These are phyloP conservation scores for Rickenella mellea DNA, from an alignment of 768 basidiomycete species.

Conservation along the genomic window DNA sequence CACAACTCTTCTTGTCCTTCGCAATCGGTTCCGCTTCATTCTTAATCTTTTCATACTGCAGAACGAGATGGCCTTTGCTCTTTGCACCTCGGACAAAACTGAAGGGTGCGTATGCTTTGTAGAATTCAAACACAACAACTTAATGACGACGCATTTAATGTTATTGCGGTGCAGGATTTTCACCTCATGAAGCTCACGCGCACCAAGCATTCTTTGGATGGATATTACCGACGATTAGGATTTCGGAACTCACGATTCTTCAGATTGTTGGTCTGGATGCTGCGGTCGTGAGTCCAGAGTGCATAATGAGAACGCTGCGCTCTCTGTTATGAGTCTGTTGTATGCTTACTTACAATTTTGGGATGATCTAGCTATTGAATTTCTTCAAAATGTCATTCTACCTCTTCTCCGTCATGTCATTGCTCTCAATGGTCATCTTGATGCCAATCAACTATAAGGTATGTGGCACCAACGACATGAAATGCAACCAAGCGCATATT, in stretches of 20 bases:
- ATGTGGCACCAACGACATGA: constrained; percentile 14
- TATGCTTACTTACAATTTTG: too few species aligned
- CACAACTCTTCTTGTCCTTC: constrained; percentile 74
- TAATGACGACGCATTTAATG: not conserved
- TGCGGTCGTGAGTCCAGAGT: constrained; percentile 62
- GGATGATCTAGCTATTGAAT: constrained; percentile 77
- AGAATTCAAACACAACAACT: not conserved
- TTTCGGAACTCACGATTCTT: constrained; percentile 86
- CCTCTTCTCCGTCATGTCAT: constrained; percentile 78
- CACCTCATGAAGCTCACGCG: constrained; percentile 85
- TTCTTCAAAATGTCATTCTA: constrained; percentile 96
- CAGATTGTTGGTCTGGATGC: constrained; percentile 97
- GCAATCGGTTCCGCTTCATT: constrained; percentile 74
- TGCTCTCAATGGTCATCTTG: constrained; percentile 74
- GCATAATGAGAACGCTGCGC: not conserved
- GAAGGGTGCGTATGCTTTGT: constrained; percentile 58
- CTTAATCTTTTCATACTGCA: constrained; percentile 79
- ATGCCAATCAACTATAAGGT: constrained; percentile 96
- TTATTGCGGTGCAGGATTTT: constrained; percentile 54
- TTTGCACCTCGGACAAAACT: constrained; percentile 93
- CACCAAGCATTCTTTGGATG: constrained; percentile 89
- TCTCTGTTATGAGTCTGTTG: not conserved
- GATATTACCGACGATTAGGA: constrained; percentile 87
- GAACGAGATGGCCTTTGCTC: constrained; percentile 80
- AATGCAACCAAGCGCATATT: not conserved